These are phyloP conservation scores for Kregervanrija delftensis DNA, from an alignment of 805 yeast species.

Conservation along the genomic window DNA sequence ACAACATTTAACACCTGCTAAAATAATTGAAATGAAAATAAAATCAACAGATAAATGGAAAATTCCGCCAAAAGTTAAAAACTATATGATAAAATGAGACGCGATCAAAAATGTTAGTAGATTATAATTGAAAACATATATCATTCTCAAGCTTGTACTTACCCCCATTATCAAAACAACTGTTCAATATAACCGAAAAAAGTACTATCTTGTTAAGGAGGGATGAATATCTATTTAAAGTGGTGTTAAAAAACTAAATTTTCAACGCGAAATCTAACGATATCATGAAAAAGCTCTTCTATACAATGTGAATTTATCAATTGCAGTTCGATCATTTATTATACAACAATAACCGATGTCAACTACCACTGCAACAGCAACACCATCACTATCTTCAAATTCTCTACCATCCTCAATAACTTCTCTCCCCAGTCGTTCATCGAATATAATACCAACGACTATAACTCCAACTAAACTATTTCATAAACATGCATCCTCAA, in stretches of 20 bases:
- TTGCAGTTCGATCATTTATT: too few relatives aligned
- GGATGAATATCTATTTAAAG: too few relatives aligned
- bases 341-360: too few relatives aligned
- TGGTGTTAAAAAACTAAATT: too few relatives aligned
- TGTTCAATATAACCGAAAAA: too few relatives aligned
- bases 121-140: too few relatives aligned
- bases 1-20: slow-evolving; percentile 81
- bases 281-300: too few relatives aligned
- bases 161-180: too few relatives aligned
- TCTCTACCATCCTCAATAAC: slow-evolving; percentile 1
- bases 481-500: slow-evolving; percentile 34
- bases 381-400: not conserved
- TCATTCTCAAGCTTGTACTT: too few relatives aligned
- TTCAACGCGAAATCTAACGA: too few relatives aligned
- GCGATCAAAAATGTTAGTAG: not conserved
- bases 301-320: too few relatives aligned
- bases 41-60: slow-evolving; percentile 74
- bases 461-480: slow-evolving; percentile 33
- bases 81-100: not conserved
- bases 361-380: not conserved
- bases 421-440: not conserved
- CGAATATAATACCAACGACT: not conserved
- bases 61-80: slow-evolving; percentile 41
- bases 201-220: too few relatives aligned
- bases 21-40: slow-evolving; percentile 67